Evolutionary conservation across 108 stramenopile genomes (phyloP), one percentile per base, ranked within the genome.

Genomic region (Cyclotella atomus): DNA sequence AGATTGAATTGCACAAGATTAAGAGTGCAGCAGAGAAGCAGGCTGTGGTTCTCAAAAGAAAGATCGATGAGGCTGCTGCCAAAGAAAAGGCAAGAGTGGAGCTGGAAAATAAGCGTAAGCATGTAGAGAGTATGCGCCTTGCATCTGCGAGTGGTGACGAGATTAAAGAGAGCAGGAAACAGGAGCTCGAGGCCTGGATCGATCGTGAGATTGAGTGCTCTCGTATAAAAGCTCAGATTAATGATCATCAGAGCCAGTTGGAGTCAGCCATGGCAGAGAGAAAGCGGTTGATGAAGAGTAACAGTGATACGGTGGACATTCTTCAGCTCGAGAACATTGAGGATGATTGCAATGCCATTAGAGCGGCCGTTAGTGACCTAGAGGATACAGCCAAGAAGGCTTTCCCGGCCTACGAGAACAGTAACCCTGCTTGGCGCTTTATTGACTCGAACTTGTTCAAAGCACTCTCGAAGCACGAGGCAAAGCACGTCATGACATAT

Each of bases 1-100:
- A 86, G 54, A 23, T 79, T n/a, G 88, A 89, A 71, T 55, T 89
- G 52, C 60, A 59, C 2, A 84, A 82, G 65, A 85, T 86, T 3
- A 83, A 84, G 56, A 82, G 70, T 23, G 70, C 60, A 6, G 88
- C 88, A 16, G 74, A 81, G 17, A 81, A 75, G 34, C 88, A 89
- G 71, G 83, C 83, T 0, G 65, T 52, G 1, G 88, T 86, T 17
- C 54, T 89, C 44, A 76, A 79, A 28, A 41, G 85, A n/a, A 89
- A 89, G 63, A 77, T 82, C 7, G 77, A 76, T 49, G 57, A 81
- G 27, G 64, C 75, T n/a, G 66, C 67, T 12, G 75, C 63, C 3
- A 81, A 76, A 56, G 82, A 85, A 35, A 68, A 79, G 29, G 67
- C 66, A 45, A 45, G 79, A 46, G 49, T 62, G 4, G 70, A 76